Conservation (phyloP, 2,329 filamentous ascomycete genomes). For the Ceratocystiopsis minuta region DNA sequence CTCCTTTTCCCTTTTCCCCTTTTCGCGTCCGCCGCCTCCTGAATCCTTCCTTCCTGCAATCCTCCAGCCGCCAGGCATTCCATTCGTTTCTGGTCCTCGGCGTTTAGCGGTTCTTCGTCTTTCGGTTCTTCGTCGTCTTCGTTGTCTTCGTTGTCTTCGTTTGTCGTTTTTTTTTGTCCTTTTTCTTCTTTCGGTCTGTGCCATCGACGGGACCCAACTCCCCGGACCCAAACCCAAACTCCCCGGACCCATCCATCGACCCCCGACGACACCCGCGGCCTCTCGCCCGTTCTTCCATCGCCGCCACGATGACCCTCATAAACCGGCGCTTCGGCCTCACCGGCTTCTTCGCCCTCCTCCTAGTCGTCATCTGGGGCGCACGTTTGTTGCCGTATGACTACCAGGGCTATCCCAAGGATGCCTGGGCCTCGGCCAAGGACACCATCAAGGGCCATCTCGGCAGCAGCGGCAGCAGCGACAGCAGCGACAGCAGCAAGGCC, state of each 20-base stretch:
- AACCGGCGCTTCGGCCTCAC: conserved; percentile 7
- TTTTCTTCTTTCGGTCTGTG: neutral
- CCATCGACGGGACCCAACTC: neutral
- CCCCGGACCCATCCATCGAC: too few relatives aligned
- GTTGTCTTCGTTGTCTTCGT: neutral
- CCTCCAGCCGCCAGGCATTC: neutral
- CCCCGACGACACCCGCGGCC: too few relatives aligned
- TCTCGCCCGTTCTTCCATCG: too few relatives aligned
- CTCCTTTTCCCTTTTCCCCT: neutral
- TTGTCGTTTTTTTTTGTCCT: neutral
- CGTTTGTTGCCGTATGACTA: neutral
- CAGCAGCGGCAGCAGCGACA: neutral
- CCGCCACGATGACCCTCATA: conserved; percentile 3
- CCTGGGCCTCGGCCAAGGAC: conserved; percentile 9
- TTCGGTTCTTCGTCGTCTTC: neutral
- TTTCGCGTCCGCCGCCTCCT: neutral
- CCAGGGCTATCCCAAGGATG: conserved; percentile 4
- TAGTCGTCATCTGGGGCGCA: conserved; percentile 8
- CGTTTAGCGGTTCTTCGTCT: too few relatives aligned
- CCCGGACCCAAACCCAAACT: too few relatives aligned
- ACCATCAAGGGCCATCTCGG: neutral
- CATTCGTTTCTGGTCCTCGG: too few relatives aligned
- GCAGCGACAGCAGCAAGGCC: conserved; percentile 3
- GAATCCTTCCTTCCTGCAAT: too few relatives aligned
- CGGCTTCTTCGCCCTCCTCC: conserved; percentile 2